phyloP scores from a whole-genome alignment of 2,329 filamentous ascomycete species.

The Akanthomyces muscarius region DNA sequence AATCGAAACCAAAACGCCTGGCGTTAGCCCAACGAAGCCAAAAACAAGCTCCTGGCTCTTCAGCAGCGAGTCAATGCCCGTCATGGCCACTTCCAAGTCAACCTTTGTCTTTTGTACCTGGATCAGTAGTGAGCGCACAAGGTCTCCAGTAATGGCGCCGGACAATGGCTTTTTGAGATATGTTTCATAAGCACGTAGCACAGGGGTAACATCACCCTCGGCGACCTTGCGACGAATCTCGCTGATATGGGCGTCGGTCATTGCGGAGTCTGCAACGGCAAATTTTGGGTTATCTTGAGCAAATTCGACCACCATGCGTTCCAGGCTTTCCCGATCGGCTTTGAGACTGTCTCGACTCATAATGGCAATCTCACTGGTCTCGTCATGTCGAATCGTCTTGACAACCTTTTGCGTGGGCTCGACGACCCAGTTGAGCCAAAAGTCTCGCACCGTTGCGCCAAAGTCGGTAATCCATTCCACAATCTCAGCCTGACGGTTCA shows the following conservation, averaged over 20 bases:
- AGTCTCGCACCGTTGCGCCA: slow-evolving; percentile 75
- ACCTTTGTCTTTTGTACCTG: slow-evolving; percentile 99
- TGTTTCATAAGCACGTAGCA: slow-evolving; percentile 85
- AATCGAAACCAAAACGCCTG: slow-evolving; percentile 82
- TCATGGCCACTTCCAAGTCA: slow-evolving; percentile 92
- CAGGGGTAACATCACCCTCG: slow-evolving; percentile 89
- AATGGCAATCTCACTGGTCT: slow-evolving; percentile 88
- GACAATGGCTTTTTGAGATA: slow-evolving; percentile 78
- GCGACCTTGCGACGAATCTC: slow-evolving; percentile 75
- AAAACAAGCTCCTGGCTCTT: slow-evolving; percentile 97
- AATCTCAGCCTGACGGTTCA: slow-evolving; percentile 72
- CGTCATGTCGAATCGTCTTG: slow-evolving; percentile 88
- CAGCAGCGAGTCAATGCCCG: slow-evolving; percentile 87
- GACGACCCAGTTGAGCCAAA: slow-evolving; percentile 95
- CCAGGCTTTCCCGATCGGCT: slow-evolving; percentile 85
- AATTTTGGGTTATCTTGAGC: slow-evolving; percentile 74
- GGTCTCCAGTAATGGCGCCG: slow-evolving; percentile 78
- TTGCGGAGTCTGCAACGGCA: slow-evolving; percentile 42
- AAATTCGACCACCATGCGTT: slow-evolving; percentile 98
- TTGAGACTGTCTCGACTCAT: slow-evolving; percentile 91
- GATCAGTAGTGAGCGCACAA: slow-evolving; percentile 86
- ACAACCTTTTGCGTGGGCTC: slow-evolving; percentile 80
- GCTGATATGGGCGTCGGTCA: slow-evolving; percentile 66
- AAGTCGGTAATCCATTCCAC: slow-evolving; percentile 74
- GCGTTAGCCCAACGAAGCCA: slow-evolving; percentile 92